Conservation (phyloP, 257 asterid species). For the Solanum sparsipilum region DNA sequence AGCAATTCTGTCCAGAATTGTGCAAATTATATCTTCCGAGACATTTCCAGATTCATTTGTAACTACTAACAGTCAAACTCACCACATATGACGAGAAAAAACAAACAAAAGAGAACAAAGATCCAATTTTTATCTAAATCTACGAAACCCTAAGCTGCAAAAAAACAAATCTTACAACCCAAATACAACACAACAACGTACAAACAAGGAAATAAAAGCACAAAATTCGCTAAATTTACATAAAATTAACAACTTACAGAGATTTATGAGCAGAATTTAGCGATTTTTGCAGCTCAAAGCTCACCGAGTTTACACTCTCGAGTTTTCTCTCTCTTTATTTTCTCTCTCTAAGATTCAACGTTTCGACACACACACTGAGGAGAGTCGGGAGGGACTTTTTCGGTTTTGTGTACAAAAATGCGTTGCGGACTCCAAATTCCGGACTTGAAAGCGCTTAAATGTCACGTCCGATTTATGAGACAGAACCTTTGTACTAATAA, state of each 20-base stretch:
- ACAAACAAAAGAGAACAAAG: neutral
- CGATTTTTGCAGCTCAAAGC: constrained; percentile 3
- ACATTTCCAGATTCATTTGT: neutral
- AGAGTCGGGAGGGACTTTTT: neutral
- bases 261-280: constrained; percentile 10
- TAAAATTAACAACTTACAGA: constrained; percentile 13
- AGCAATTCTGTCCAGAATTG: neutral
- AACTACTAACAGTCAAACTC: neutral
- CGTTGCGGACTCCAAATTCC: constrained; percentile 65
- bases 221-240: neutral
- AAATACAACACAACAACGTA: neutral
- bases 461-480: constrained; percentile 41
- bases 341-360: constrained; percentile 13
- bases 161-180: neutral
- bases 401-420: constrained; percentile 12
- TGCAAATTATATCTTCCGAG: neutral
- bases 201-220: neutral
- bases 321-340: neutral
- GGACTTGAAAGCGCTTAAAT: constrained; percentile 56
- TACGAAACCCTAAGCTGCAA: constrained; percentile 34
- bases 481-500: constrained; percentile 15
- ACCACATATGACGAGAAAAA: neutral
- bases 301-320: constrained; percentile 3
- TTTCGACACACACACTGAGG: constrained; percentile 11
- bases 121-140: neutral